Base-by-base conservation (phyloP, 2,329 filamentous ascomycete genomes). In the Fusarium palustre region DNA sequence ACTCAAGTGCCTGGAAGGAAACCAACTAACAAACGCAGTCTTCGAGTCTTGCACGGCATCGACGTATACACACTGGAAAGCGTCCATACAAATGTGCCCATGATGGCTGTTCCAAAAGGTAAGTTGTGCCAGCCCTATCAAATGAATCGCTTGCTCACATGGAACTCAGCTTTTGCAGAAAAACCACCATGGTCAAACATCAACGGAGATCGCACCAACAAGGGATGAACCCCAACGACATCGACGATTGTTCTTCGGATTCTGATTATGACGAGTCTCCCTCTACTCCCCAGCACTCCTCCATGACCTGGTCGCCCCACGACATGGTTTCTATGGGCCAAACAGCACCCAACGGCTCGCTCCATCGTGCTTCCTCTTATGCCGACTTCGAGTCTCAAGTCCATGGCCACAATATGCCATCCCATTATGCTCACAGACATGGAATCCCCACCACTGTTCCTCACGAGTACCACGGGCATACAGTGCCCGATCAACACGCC, bases 161-260 rank as follows among this genome's bases (percentile, higher is more conserved):
- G 36, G n/a, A 16, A 25, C 28, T 33, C 69, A 91, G 90, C 77
- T 92, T 92, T 76, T 92, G 90, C 78, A 85, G 90, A 56, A 92
- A 92, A 77, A 91, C 89, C 7, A 91, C 89, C 57, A 89, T 90
- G 88, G 86, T 90, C 56, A 90, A 90, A 79, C 88, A 90, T 75
- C 87, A 90, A 75, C 82, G 87, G 54, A 82, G 87, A 28, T 88
- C 87, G 3, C 87, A 90, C 74, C 86, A 89, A 72, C 84, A 87
- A 67, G 84, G 87, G 38, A 79, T 87, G 57, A 83, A 88, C 70
- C 82, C 84, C 41, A 85, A 85, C 55, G 86, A 89, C 70, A 75
- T 78, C 9, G 86, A 86, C 70, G 85, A 87, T 73, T 85, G 80
- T 76, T 84, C 82, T 33, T 88, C 84, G 24, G 85, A 87, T 49